These are phyloP conservation scores for Ceratorhiza oryzae-sativae DNA, from an alignment of 1,284 basidiomycete species.

Conservation along the genomic window DNA sequence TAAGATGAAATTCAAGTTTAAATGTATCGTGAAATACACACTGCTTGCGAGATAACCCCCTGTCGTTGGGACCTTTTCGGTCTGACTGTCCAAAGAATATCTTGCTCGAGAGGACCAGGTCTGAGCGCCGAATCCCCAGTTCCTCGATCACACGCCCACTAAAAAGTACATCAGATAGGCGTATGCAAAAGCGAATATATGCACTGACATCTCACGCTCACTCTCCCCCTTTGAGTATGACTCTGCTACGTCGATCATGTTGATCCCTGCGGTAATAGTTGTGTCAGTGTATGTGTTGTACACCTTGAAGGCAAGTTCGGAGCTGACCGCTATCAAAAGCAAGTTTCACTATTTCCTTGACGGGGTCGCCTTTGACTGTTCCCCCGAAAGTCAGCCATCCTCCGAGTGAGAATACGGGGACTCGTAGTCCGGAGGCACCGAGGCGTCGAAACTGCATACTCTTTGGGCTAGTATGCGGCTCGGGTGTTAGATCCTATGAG, in stretches of 20 bases:
- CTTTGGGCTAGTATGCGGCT: constrained; percentile 51
- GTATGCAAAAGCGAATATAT: constrained; percentile 45
- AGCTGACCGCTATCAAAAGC: constrained; percentile 44
- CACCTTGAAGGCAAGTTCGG: not conserved
- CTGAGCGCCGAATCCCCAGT: constrained; percentile 56
- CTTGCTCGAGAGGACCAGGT: constrained; percentile 56
- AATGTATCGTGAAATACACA: constrained; percentile 15
- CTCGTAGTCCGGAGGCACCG: constrained; percentile 74
- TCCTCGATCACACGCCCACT: constrained; percentile 57
- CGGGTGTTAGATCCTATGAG: constrained; percentile 55
- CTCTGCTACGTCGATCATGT: constrained; percentile 67
- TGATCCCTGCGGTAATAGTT: constrained; percentile 54
- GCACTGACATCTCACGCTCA: constrained; percentile 64
- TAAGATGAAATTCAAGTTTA: not conserved
- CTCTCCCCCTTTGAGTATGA: constrained; percentile 73
- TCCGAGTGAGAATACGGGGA: constrained; percentile 80
- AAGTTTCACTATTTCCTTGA: constrained; percentile 55
- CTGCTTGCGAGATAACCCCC: constrained; percentile 55
- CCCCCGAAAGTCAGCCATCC: constrained; percentile 78
- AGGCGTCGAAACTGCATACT: constrained; percentile 77
- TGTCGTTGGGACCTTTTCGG: constrained; percentile 50
- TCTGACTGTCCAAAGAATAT: constrained; percentile 57
- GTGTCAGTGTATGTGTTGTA: not conserved
- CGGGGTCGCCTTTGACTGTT: constrained; percentile 72
- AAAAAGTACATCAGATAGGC: not conserved